These are phyloP conservation scores for Fusarium sterilihyphosum DNA, from an alignment of 2,329 filamentous ascomycete genomes.

Conservation along the genomic window DNA sequence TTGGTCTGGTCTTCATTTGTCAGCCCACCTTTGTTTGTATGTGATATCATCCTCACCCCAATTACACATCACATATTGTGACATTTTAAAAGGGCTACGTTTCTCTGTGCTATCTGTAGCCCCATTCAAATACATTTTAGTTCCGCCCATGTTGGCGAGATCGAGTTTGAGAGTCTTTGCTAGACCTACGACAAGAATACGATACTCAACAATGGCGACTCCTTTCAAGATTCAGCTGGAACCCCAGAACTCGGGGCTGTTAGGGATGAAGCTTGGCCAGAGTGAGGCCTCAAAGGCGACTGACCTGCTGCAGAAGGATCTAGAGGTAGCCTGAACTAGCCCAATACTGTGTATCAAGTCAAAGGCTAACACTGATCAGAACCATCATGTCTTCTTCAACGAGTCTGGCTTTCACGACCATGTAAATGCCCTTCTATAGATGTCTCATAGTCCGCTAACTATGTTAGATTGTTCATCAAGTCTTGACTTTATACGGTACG, in stretches of 20 bases:
- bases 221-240: conserved; percentile 59
- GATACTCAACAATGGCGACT: conserved; percentile 54
- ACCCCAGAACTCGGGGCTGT: conserved; percentile 61
- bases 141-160: conserved; percentile 24
- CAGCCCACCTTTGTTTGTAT: conserved; percentile 10
- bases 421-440: conserved; percentile 50
- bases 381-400: conserved; percentile 85
- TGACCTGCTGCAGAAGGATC: conserved; percentile 78
- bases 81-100: background rate
- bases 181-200: conserved; percentile 4
- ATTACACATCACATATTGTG: background rate
- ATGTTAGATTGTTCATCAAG: conserved; percentile 72
- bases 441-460: background rate
- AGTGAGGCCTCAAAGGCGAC: conserved; percentile 71
- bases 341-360: background rate
- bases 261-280: conserved; percentile 58
- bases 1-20: conserved; percentile 9
- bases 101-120: background rate
- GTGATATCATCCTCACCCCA: conserved; percentile 17
- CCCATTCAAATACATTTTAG: background rate
- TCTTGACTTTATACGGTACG: conserved; percentile 81
- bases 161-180: conserved; percentile 21
- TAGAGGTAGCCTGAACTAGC: conserved; percentile 57
- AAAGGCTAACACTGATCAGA: conserved; percentile 25
- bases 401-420: conserved; percentile 82